phyloP scores from a whole-genome alignment of 2,329 filamentous ascomycete species.

The Fusarium fujikuroi region DNA sequence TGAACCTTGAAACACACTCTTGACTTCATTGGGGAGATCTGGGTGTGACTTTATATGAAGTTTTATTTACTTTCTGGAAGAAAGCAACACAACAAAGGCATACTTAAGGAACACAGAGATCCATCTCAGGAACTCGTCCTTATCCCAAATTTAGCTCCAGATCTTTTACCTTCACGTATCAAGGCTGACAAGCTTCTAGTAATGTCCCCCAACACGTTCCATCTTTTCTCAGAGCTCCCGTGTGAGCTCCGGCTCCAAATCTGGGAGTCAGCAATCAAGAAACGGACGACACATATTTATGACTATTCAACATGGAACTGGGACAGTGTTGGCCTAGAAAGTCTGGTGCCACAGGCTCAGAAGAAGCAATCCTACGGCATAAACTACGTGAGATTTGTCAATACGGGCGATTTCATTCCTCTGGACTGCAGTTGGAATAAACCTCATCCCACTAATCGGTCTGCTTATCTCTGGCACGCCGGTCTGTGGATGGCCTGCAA shows the following conservation, averaged over 20 bases:
- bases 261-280: not conserved
- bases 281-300: not conserved
- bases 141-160: not conserved
- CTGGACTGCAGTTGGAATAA: not conserved
- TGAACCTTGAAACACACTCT: not conserved
- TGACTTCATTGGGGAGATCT: not conserved
- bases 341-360: not conserved
- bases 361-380: not conserved
- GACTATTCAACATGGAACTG: not conserved
- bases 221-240: not conserved
- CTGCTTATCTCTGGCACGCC: not conserved
- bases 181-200: not conserved
- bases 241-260: not conserved
- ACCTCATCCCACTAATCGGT: not conserved
- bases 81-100: not conserved
- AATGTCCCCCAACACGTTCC: not conserved
- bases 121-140: fast-evolving
- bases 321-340: not conserved
- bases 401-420: not conserved
- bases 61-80: not conserved
- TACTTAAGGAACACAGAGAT: not conserved
- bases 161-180: not conserved
- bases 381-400: not conserved
- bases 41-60: not conserved
- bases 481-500: not conserved